Evolutionary conservation across 2,329 filamentous ascomycete genomes (phyloP).

Genomic region (Calcarisporium arbuscula): DNA sequence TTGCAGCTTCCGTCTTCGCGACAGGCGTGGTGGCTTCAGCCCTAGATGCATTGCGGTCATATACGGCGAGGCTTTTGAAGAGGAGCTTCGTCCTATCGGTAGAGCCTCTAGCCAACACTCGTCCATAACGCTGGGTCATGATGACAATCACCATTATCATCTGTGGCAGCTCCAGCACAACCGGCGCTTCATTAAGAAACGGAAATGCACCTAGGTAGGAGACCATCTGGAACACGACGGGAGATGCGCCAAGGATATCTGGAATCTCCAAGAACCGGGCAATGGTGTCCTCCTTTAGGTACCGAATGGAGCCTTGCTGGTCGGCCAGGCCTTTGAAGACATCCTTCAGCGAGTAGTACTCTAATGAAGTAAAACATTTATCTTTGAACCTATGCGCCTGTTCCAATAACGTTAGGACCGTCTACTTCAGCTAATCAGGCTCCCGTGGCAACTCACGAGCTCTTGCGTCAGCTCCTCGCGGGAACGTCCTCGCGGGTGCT

Average conservation of each 20-base stretch:
- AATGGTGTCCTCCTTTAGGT: conserved; percentile 63
- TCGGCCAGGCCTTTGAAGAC: conserved; percentile 68
- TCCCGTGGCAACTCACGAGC: conserved; percentile 34
- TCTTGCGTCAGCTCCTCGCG: conserved; percentile 45
- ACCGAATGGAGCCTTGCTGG: conserved; percentile 51
- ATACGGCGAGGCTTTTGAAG: conserved; percentile 66
- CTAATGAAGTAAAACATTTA: conserved; percentile 64
- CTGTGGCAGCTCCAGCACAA: conserved; percentile 61
- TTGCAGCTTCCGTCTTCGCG: neutral
- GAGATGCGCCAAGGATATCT: conserved; percentile 59
- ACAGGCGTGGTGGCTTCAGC: conserved; percentile 9
- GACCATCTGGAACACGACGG: conserved; percentile 65
- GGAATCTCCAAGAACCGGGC: conserved; percentile 68
- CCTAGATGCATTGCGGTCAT: conserved; percentile 51
- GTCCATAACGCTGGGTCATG: conserved; percentile 62
- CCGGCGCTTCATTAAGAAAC: conserved; percentile 64
- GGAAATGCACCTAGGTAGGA: conserved; percentile 69
- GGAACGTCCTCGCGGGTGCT: conserved; percentile 36
- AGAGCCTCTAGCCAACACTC: conserved; percentile 53
- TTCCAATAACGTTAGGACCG: no score
- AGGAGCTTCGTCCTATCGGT: conserved; percentile 57
- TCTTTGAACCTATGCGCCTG: conserved; percentile 60
- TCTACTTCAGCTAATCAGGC: no score
- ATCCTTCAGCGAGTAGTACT: conserved; percentile 67
- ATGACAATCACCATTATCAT: conserved; percentile 68